Conservation (phyloP, 169 alveolate genomes). For the Cryptosporidium ryanae region DNA sequence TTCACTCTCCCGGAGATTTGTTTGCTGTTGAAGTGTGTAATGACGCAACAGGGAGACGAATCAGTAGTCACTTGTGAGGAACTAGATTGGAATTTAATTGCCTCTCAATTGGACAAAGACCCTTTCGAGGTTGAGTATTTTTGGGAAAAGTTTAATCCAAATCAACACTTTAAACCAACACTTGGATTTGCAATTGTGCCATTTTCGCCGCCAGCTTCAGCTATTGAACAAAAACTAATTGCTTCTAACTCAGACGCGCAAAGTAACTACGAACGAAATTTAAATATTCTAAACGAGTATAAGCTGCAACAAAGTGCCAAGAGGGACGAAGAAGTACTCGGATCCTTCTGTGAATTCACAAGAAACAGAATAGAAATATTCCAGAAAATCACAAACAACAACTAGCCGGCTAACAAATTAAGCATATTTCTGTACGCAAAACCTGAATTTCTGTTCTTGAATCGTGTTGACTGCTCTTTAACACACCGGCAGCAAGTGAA, state of each 20-base stretch:
- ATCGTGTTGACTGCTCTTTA: too few relatives aligned
- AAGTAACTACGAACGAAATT: slow-evolving; percentile 2
- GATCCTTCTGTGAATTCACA: slow-evolving; percentile 10
- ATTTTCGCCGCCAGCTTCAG: not conserved
- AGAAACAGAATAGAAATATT: not conserved
- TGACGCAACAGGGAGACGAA: slow-evolving; percentile 71
- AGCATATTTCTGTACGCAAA: not conserved
- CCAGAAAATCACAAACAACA: not conserved
- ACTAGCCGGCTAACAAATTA: not conserved
- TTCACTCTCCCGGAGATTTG: slow-evolving; percentile 52
- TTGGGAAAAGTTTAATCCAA: slow-evolving; percentile 50
- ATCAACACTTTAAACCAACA: slow-evolving; percentile 37
- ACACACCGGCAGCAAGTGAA: too few relatives aligned
- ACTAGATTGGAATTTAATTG: slow-evolving; percentile 55
- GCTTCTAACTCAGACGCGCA: not conserved
- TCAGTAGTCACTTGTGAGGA: slow-evolving; percentile 23
- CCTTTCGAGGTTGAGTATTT: slow-evolving; percentile 67
- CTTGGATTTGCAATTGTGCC: slow-evolving; percentile 61
- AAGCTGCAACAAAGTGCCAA: not conserved
- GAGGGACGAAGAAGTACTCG: slow-evolving; percentile 11
- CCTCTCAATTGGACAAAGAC: slow-evolving; percentile 32
- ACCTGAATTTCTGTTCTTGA: not conserved
- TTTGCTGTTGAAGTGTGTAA: slow-evolving; percentile 13
- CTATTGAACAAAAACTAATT: slow-evolving; percentile 19
- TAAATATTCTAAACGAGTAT: slow-evolving; percentile 5